These are phyloP conservation scores for Botrytis paeoniae DNA, from an alignment of 2,329 filamentous ascomycete genomes.

Conservation along the genomic window DNA sequence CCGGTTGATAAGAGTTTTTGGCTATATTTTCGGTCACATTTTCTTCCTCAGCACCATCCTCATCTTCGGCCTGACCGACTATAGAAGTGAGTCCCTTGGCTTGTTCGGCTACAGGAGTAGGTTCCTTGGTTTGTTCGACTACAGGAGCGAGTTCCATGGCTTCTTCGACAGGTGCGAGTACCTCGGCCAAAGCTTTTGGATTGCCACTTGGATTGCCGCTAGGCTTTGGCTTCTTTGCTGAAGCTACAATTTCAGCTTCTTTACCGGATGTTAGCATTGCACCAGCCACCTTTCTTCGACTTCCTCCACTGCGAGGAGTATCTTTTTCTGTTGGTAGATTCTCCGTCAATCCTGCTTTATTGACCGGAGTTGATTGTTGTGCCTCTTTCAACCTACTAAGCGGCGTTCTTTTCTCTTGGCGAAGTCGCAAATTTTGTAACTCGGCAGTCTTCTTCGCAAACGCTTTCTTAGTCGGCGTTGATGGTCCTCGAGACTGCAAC, in stretches of 20 bases:
- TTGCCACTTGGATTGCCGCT: neutral
- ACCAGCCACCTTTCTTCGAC: neutral
- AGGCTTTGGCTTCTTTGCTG: neutral
- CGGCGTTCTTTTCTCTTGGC: neutral
- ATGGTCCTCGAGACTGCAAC: neutral
- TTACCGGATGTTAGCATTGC: neutral
- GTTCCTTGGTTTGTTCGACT: neutral
- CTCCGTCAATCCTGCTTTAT: neutral
- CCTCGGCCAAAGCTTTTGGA: neutral
- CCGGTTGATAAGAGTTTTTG: neutral
- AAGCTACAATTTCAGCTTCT: neutral
- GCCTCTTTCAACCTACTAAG: neutral
- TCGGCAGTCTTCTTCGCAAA: neutral
- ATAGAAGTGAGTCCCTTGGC: neutral
- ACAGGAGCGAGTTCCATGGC: neutral
- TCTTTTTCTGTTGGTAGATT: neutral
- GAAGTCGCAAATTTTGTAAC: neutral
- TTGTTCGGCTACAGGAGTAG: neutral
- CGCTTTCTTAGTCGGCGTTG: neutral
- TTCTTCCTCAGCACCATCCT: neutral
- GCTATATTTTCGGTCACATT: neutral
- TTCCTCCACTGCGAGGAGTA: neutral
- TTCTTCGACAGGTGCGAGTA: neutral
- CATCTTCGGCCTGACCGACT: neutral
- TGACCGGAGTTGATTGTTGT: neutral